Conservation (phyloP, 2,329 filamentous ascomycete species). For the Fusarium sp. region DNA sequence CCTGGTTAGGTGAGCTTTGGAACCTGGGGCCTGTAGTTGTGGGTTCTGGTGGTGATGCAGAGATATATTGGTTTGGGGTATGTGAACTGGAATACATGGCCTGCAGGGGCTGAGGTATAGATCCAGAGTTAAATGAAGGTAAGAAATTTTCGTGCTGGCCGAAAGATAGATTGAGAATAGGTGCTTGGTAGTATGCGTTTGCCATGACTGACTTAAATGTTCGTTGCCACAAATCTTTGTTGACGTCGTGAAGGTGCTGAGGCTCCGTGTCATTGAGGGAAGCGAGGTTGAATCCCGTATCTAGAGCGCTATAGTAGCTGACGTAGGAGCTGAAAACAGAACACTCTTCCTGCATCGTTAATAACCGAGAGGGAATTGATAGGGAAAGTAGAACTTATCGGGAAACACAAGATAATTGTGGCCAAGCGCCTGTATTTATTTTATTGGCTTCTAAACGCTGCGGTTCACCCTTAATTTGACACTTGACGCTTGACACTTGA, state of each 20-base stretch:
- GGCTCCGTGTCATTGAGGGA: neutral
- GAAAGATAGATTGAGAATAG: neutral
- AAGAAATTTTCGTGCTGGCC: accelerated
- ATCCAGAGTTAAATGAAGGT: neutral
- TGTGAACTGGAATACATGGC: neutral
- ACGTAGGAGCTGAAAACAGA: too few species aligned
- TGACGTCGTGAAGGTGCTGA: neutral
- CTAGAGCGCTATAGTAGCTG: too few species aligned
- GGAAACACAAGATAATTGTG: too few species aligned
- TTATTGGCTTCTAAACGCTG: too few species aligned
- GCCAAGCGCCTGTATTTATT: too few species aligned
- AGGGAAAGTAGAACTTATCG: too few species aligned
- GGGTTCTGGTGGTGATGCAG: neutral
- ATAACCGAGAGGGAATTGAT: too few species aligned
- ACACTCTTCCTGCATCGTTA: too few species aligned
- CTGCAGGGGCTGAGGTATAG: neutral
- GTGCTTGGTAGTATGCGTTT: accelerated
- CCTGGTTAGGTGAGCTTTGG: accelerated
- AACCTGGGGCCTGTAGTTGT: neutral
- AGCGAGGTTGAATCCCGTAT: too few species aligned
- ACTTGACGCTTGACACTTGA: too few species aligned
- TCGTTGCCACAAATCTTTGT: neutral
- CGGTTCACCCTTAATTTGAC: too few species aligned
- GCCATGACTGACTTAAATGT: neutral
- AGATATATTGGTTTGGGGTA: too few species aligned